Base-by-base conservation (phyloP, 495 filamentous ascomycete genomes). In the Bacidia rubella region DNA sequence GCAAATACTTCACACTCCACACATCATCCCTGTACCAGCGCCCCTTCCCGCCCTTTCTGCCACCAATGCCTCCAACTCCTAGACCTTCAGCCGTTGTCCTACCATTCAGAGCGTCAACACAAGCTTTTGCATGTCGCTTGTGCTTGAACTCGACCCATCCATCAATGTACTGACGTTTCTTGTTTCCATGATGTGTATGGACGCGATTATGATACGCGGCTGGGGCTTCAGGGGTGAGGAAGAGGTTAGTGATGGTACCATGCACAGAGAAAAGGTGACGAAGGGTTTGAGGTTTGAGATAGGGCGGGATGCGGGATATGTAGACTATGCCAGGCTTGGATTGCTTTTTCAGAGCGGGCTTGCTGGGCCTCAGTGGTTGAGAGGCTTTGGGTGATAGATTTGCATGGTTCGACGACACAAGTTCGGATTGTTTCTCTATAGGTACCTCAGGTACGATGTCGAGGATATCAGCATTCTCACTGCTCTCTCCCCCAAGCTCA, bases 1-100 rank as follows among this genome's bases (percentile, higher is more conserved):
- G 77, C 50, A 98, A 71, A 63, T 96, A 98, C 53, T 77, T 81
- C 56, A 85, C 72, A 61, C 82, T 92, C 85, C 86, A 94, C 45
- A 98, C 76, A 63, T 97, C 93, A 66, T 98, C 92, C 51, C 85
- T 78, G 66, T 96, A 98, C 66, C 81, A 93, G 11, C 80, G 76
- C 3, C 88, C 82, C 70, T 95, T 96, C 62, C 83, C 84, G 15
- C 89, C 92, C 29, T 50, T 50, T 26, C 47, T 10, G 1, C 20
- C 47, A 1, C 47, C 47, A 29, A 50, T 50, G 0, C 25, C 47
- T 23, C 88, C 88, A 42, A 96, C 80, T 15, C 47, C 47, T n/a
- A 50, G 32, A 3, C 47, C 47, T 23, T 50, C 25, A 15, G 47
- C 47, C 12, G 47, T 50, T 22, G 75, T 88, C 24, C 74, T 72